Evolutionary conservation across 345 rosid genomes (phyloP), one percentile per base, ranked within the genome.

Genomic region (Pistacia atlantica): DNA sequence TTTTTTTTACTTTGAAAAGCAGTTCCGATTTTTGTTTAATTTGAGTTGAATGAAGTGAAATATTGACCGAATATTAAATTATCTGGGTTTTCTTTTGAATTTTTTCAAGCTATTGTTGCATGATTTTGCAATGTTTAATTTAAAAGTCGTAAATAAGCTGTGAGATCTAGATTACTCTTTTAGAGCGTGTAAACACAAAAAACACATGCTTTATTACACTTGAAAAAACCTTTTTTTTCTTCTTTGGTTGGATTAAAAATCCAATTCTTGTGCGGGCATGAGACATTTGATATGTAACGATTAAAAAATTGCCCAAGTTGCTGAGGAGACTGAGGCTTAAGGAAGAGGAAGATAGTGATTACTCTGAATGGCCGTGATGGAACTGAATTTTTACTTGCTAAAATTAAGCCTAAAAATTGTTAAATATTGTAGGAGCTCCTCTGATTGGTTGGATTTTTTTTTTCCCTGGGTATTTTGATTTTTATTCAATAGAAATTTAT

Each of bases 121-220:
- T 25, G 59, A 69, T 51, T 57, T 31, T 11, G 28, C n/a, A 69
- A 69, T 31, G 13, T 31, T 12, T 31, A 18, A 51, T 28, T 51
- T 8, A 25, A 8, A 48, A 13, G 38, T 49, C n/a, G 22, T 14
- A 1, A 4, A 13, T 54, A n/a, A 13, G 6, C 16, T 14, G 16
- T 54, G 17, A 33, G 4, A 35, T n/a, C 4, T 37, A 69, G 60
- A 37, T 18, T 5, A 48, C 33, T 4, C 18, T 7, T 62, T 38
- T 28, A 37, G 59, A 33, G 22, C 22, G 12, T 17, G 22, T 62
- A 9, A 52, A 33, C 80, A 48, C 68, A 42, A 48, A 77, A 62
- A 55, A 68, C 69, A 68, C 62, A 69, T 74, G 59, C 75, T 70
- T 69, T n/a, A 69, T 62, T 28, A 18, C 31, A 7, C 42, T n/a